Evolutionary conservation across 2,329 filamentous ascomycete genomes (phyloP).

Genomic region (Ophiosphaerella narmari): DNA sequence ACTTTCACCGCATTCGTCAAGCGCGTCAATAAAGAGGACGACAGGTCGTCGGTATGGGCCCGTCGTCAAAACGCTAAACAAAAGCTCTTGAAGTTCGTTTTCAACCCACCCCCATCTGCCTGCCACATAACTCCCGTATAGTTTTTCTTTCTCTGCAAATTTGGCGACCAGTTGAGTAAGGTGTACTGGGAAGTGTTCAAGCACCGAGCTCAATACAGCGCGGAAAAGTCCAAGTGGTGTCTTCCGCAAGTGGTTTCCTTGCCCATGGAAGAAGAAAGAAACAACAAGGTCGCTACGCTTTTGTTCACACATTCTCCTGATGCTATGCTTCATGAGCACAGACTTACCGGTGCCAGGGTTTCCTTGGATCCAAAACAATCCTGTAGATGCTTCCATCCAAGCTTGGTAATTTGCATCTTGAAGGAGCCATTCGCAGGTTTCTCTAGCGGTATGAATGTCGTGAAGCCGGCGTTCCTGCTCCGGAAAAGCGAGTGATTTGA

Average conservation of each 20-base stretch:
- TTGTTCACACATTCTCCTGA: slow-evolving; percentile 12
- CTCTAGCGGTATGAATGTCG: slow-evolving; percentile 4
- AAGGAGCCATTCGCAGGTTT: slow-evolving; percentile 47
- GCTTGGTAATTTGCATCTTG: slow-evolving; percentile 34
- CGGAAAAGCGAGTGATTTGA: slow-evolving; percentile 12
- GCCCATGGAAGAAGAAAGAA: slow-evolving; percentile 27
- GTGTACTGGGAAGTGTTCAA: slow-evolving; percentile 10
- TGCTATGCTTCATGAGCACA: slow-evolving; percentile 41
- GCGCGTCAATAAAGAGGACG: slow-evolving; percentile 15
- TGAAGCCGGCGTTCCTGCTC: slow-evolving; percentile 10
- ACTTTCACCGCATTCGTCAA: slow-evolving; percentile 17
- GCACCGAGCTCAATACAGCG: slow-evolving; percentile 9
- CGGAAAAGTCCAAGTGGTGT: slow-evolving; percentile 19
- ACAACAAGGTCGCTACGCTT: slow-evolving; percentile 2
- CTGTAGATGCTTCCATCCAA: slow-evolving; percentile 38
- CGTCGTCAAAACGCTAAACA: slow-evolving; percentile 1
- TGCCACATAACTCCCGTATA: slow-evolving; percentile 5
- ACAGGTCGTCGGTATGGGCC: slow-evolving; percentile 1
- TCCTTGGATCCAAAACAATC: slow-evolving; percentile 54
- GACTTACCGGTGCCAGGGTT: slow-evolving; percentile 44
- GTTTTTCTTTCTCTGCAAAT: slow-evolving; percentile 15
- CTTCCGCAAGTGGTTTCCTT: slow-evolving; percentile 16
- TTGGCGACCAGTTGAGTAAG: slow-evolving; percentile 9
- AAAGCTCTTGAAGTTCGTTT: slow-evolving; percentile 14
- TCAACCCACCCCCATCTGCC: slow-evolving; percentile 15